Evolutionary conservation across 306 rosid genomes (phyloP), one percentile per base, ranked within the genome.

Genomic region (Lagenaria siceraria): DNA sequence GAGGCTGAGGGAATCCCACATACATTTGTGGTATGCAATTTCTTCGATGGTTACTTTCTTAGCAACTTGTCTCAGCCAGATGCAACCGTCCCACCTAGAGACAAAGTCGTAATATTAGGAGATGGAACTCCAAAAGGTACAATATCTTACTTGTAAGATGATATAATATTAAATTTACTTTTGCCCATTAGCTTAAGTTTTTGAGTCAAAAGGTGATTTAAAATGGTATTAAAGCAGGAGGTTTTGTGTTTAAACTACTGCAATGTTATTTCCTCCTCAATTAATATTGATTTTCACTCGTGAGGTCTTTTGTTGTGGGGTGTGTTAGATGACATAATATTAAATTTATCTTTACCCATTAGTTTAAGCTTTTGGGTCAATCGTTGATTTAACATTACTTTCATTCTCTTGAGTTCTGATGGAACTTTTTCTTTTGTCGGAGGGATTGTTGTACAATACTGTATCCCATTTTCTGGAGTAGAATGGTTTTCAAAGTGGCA

Each of bases 41-140:
- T 61, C 78, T 84, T 84, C 74, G 84, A 84, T 15, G 84, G 87
- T 7, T 84, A 78, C 63, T 78, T 78, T 11, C 79, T 84, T 66
- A 82, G 82, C 24, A 75, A 36, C 13, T 58, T 81, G 77, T 29
- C 66, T 12, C 87, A 81, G 77, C 65, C 84, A 5, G 87, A 80
- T 49, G 82, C 81, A 54, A 59, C 66, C 22, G 72, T 62, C 36
- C 85, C 87, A 38, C 87, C 87, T 27, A 78, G 83, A 74, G 85
- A 84, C 36, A 84, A 76, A 78, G 76, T 78, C 24, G 69, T 84
- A 35, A 84, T 84, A 27, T 75, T 84, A 71, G 87, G 87, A 8
- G 83, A 84, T 81, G 87, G 87, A 54, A 84, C 70, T 59, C 82
- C 87, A 17, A 69, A 84, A 81, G 87, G 84, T 78, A 77, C 58